Evolutionary conservation across 192 early-diverging fungal genomes (phyloP), one percentile per base, ranked within the genome.

Genomic region (Umbelopsis ramanniana): DNA sequence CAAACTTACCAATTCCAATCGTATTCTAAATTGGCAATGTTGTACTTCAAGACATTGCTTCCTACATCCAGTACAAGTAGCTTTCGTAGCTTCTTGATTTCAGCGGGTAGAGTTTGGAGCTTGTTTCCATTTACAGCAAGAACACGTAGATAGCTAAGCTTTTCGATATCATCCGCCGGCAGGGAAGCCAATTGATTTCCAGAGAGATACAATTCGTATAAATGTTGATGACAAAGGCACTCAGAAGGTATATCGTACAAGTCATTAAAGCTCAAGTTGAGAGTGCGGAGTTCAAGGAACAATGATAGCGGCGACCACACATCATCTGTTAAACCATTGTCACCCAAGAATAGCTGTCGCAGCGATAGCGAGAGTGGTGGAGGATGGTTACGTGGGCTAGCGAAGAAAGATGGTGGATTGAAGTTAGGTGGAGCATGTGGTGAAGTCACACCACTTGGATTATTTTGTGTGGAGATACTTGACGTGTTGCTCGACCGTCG

Each of bases 1-100:
- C 7, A n/a, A 50, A 50, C 72, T 57, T 83, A 87, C 93, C 95
- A 97, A 75, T 97, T 97, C 95, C 95, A 97, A 74, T 97, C 95
- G 76, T 93, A 96, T 15, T 91, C 93, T 94, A 94, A 97, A 78
- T 97, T 97, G 46, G 93, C 88, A 68, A 96, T 94, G 73, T 97
- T 97, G 79, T 96, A 97, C 82, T 94, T 94, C 53, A 97, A 83
- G 35, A 89, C 85, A 68, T 97, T 95, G 76, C 90, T 92, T 47
- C 95, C 93, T 11, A 94, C 91, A 79, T 97, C 95, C 15, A 97
- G 80, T n/a, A 89, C 89, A 5, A 86, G 70, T 43, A 97, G 82
- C 24, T 88, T 84, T 68, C 90, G 83, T 17, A 97, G 86, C 81
- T 97, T 97, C 69, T 90, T 92, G n/a, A 96, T 85, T 85, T 94